Evolutionary conservation across 2,329 filamentous ascomycete species (phyloP), one percentile per base, ranked within the genome.

Genomic region (Aspergillus unguis): DNA sequence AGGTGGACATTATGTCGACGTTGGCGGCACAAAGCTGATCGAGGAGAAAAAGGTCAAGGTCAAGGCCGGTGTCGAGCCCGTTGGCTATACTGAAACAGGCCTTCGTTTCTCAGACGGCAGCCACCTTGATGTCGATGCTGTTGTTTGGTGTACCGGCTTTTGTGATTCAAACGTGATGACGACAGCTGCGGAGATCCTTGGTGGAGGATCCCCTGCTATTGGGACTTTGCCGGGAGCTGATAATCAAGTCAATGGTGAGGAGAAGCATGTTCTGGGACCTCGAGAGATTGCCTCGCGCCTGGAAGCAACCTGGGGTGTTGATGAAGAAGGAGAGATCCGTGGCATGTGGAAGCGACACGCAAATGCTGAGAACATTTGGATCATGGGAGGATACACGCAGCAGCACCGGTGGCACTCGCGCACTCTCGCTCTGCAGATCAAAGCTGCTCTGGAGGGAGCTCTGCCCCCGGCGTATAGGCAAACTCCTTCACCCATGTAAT

Each of bases 131-230:
- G 65, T 65, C 0, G 72, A 75, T 54, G 71, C 68, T 1, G 60
- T 76, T 2, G 53, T 75, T 3, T 75, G 73, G 72, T 75, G 71
- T 54, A 76, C 72, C 0, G 73, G 73, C 5, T 76, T 70, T 52
- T 57, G 59, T 4, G 68, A 74, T 52, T 57, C 53, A 29, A 61
- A 77, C 44, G 62, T 61, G 9, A 56, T 66, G 2, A 47, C 57
- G 3, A 62, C 57, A 1, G 66, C 65, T 0, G 56, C 59, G 1
- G 65, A 64, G 23, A 59, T 71, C 1, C 9, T 46, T 2, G 33
- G 44, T 23, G 40, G 36, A n/a, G 17, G 9, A 23, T 33, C 32
- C 7, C 8, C 17, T 23, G 36, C 7, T 4, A 38, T 8, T 38
- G 36, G 8, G 37, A 7, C 1, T 43, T 5, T 5, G 3, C 23